Conservation (phyloP, 768 basidiomycete genomes). For the Daedalea quercina region DNA sequence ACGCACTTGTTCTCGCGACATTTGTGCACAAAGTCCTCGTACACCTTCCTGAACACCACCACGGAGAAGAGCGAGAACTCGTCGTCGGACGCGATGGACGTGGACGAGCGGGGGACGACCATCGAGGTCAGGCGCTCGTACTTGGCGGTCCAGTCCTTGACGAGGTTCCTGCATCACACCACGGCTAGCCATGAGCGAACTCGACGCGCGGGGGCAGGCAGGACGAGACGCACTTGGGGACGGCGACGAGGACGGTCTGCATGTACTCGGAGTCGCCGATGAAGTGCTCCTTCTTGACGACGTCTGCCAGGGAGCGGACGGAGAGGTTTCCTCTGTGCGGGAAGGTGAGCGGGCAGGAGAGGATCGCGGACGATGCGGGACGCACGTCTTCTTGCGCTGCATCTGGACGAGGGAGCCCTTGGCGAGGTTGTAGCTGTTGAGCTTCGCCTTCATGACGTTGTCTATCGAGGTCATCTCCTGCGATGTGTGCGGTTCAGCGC, state of each 20-base stretch:
- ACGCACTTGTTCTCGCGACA: conserved; percentile 91
- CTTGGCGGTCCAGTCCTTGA: conserved; percentile 83
- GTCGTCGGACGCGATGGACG: conserved; percentile 70
- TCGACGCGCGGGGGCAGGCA: conserved; percentile 11
- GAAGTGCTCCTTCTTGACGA: conserved; percentile 78
- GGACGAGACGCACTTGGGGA: conserved; percentile 68
- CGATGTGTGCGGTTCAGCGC: background rate
- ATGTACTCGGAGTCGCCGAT: conserved; percentile 89
- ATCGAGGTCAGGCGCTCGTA: conserved; percentile 86
- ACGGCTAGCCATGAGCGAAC: conserved; percentile 7
- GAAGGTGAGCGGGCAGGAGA: background rate
- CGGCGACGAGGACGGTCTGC: conserved; percentile 87
- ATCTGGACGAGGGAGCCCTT: conserved; percentile 90
- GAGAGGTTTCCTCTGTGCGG: conserved; percentile 87
- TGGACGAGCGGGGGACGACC: conserved; percentile 91
- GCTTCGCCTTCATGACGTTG: conserved; percentile 86
- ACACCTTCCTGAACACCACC: conserved; percentile 84
- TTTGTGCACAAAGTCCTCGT: conserved; percentile 90
- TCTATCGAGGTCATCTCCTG: conserved; percentile 96
- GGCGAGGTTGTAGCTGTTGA: conserved; percentile 87
- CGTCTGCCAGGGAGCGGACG: conserved; percentile 75
- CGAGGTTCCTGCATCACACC: conserved; percentile 47
- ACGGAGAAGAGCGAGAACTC: conserved; percentile 84
- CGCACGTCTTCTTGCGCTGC: conserved; percentile 90
- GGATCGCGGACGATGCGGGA: background rate